Base-by-base conservation (phyloP, 768 basidiomycete genomes). In the Tulasnella sp. region DNA sequence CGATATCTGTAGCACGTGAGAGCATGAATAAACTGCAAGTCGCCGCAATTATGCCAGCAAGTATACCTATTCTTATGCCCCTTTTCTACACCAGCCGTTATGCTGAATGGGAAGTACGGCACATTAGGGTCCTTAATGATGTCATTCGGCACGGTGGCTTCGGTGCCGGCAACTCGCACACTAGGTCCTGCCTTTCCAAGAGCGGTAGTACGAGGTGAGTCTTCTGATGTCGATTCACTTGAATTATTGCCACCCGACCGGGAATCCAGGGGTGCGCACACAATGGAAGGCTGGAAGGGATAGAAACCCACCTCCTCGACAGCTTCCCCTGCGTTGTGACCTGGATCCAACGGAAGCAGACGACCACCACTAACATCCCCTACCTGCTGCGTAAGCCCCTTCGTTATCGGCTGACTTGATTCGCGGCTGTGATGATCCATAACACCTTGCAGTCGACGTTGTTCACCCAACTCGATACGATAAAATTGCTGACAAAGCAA, bases 51-150 rank as follows among this genome's bases (percentile, higher is more conserved):
- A 43, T 8, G 23, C 50, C 17, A 14, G 14, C 7, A 21, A 11
- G 3, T 76, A 49, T 50, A 88, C 84, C 94, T 75, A 63, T 98
- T 98, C 75, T 96, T 91, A 17, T 81, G 75, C 7, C 94, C 94
- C 65, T 94, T 87, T 70, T 98, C 94, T 8, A 98, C 80, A 2
- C 88, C 94, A 5, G 94, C 94, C 0, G 89, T 94, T 60, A 98
- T 98, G 51, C 87, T 89, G 67, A 84, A 96, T 6, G 91, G 92
- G 66, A 84, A 93, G 54, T 72, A 66, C 25, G 65, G 62, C 64
- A n/a, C n/a, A n/a, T 8, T 29, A 51, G 29, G 39, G 27, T 35
- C 50, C 57, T 42, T 17, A 48, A 12, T 4, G 56, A 23, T 32
- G 34, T n/a, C n/a, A 34, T 17, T 19, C 2, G 50, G n/a, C 27